Conservation (phyloP, 352 stramenopile genomes). For the Globisporangium nodosum region DNA sequence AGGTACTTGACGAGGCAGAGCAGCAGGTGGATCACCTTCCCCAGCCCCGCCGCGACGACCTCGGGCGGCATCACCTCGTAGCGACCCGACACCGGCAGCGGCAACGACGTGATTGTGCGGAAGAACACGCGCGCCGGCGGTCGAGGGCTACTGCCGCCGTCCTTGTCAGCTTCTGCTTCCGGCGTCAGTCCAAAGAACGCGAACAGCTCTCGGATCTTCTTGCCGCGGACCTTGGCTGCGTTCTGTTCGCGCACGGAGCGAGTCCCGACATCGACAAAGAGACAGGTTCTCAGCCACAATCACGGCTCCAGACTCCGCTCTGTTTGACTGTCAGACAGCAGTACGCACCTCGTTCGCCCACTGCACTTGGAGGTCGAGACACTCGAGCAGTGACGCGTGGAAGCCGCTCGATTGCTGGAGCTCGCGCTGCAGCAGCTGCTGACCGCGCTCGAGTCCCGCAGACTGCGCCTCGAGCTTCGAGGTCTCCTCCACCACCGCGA, state of each 20-base stretch:
- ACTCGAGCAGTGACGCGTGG: conserved; percentile 49
- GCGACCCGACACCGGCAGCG: conserved; percentile 62
- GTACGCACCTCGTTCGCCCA: conserved; percentile 45
- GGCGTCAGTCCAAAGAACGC: conserved; percentile 37
- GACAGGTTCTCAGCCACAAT: not conserved
- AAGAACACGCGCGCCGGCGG: conserved; percentile 29
- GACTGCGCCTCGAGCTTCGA: conserved; percentile 43
- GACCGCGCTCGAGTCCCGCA: conserved; percentile 29
- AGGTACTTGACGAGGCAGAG: conserved; percentile 66
- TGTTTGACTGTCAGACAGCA: not conserved
- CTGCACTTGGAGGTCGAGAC: conserved; percentile 61
- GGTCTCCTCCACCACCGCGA: conserved; percentile 49
- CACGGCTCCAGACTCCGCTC: not conserved
- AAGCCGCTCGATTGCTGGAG: conserved; percentile 24
- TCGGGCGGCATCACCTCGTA: conserved; percentile 71
- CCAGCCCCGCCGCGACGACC: conserved; percentile 61
- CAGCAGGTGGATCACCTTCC: conserved; percentile 75
- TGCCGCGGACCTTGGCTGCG: conserved; percentile 51
- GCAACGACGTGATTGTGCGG: conserved; percentile 59
- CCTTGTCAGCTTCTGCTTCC: not conserved
- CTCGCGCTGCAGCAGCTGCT: conserved; percentile 36
- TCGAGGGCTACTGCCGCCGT: not conserved
- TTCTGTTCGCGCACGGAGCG: conserved; percentile 25
- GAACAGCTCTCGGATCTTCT: conserved; percentile 70
- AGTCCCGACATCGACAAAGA: not conserved